These are phyloP conservation scores for Xerocomellus amylosporus DNA, from an alignment of 768 basidiomycete species.

Conservation along the genomic window DNA sequence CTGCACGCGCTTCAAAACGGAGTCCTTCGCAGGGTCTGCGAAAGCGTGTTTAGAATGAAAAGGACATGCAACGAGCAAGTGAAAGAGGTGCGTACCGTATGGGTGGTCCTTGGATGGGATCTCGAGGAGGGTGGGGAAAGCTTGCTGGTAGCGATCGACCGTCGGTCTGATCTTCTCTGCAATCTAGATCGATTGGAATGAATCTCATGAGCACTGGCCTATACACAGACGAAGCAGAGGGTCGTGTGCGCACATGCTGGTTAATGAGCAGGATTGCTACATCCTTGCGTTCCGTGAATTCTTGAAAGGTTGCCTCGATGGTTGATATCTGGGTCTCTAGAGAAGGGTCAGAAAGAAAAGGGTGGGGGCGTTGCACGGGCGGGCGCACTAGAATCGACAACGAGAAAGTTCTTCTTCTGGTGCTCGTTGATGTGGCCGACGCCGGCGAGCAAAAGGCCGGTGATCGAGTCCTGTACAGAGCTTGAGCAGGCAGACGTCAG, in stretches of 20 bases:
- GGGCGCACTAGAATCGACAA: conserved; percentile 88
- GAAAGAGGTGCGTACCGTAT: conserved; percentile 63
- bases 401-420: conserved; percentile 96
- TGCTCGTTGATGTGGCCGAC: conserved; percentile 87
- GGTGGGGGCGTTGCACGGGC: background rate
- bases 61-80: conserved; percentile 1
- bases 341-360: conserved; percentile 9
- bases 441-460: conserved; percentile 91
- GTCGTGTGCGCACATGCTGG: conserved; percentile 74
- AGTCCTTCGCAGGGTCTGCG: conserved; percentile 92
- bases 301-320: conserved; percentile 91
- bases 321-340: conserved; percentile 87
- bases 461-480: conserved; percentile 82
- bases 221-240: background rate
- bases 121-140: conserved; percentile 95
- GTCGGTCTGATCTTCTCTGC: conserved; percentile 96
- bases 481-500: conserved; percentile 8
- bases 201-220: conserved; percentile 7
- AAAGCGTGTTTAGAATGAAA: conserved; percentile 20
- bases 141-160: conserved; percentile 92
- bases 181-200: conserved; percentile 50
- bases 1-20: conserved; percentile 93
- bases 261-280: conserved; percentile 97
- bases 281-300: conserved; percentile 92
- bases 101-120: conserved; percentile 99